A percentile compares a stretch with the other conserved stretches of the same genome.
phyloP scores from a whole-genome alignment of 345 rosid genomes.

The Alliaria petiolata region DNA sequence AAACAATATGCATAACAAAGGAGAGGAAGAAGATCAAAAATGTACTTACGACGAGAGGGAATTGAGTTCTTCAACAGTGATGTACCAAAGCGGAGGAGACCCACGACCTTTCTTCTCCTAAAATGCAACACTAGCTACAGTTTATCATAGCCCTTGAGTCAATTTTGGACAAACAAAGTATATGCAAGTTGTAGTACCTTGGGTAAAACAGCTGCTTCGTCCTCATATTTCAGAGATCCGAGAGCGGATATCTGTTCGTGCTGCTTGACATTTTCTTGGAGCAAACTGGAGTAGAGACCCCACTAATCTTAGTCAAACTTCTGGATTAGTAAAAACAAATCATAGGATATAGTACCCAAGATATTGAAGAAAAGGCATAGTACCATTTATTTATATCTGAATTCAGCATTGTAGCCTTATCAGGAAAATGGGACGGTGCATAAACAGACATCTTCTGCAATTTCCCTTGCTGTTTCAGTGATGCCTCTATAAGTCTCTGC shows the following conservation, averaged over 20 bases:
- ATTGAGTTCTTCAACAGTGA: conserved; percentile 66
- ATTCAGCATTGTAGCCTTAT: conserved; percentile 39
- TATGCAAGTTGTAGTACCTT: conserved; percentile 48
- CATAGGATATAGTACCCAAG: neutral
- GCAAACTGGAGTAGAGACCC: conserved; percentile 40
- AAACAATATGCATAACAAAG: neutral
- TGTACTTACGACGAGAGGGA: conserved; percentile 66
- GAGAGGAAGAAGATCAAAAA: neutral
- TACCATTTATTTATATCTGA: conserved; percentile 51
- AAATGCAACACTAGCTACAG: neutral
- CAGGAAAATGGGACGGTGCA: conserved; percentile 46
- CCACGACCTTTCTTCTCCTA: conserved; percentile 84
- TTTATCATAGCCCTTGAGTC: neutral
- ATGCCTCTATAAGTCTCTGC: conserved; percentile 76
- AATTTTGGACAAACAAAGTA: neutral
- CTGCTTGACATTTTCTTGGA: conserved; percentile 38
- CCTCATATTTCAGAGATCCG: conserved; percentile 28
- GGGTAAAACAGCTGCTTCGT: conserved; percentile 47
- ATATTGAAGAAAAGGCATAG: neutral
- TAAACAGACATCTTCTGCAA: conserved; percentile 61
- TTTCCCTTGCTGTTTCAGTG: conserved; percentile 65
- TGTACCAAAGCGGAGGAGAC: conserved; percentile 67
- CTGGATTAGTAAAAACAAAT: neutral
- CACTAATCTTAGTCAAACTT: neutral
- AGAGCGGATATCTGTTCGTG: conserved; percentile 21